Evolutionary conservation across 139 green algal genomes (phyloP), one percentile per base, ranked within the genome.

Genomic region (Mesostigma viride): DNA sequence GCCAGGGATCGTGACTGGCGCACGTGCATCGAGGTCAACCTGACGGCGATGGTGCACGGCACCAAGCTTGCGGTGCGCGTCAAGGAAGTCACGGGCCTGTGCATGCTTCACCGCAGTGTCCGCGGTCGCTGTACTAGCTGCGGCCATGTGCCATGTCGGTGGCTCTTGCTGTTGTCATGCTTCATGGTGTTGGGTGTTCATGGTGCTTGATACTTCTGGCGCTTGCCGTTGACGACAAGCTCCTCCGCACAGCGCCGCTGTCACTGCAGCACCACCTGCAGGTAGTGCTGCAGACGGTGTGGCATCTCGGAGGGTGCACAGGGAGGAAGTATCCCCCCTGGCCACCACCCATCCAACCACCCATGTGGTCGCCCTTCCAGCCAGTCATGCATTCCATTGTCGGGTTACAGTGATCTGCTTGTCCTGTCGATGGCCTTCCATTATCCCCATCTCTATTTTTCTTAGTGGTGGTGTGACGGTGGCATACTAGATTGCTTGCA

Each of bases 11-110:
- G 45, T 1, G 30, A 32, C 8, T 78, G 72, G 63, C 44, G 64
- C 17, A 22, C 5, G 14, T 57, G 66, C 24, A 3, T 80, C 20
- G 36, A 77, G 14, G 36, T 80, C 32, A 80, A 80, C 32, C 34
- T 80, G 32, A 34, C 4, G 17, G 73, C 73, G 3, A 51, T 80
- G 44, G 64, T 80, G 20, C 53, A 81, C 31, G 74, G 72, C 24
- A 75, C 72, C 0, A 34, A 40, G 3, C 62, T 82, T 20, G 74
- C 74, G 24, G 71, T 81, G 32, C n/a, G n/a, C n/a, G n/a, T n/a
- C n/a, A 2, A 6, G 31, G 22, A n/a, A 30, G 66, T 76, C n/a
- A 62, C 6, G n/a, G 26, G 64, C 3, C 17, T 31, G 4, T 14
- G 58, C 8, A 44, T 5, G 11, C n/a, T 8, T 17, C 48, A 31